phyloP scores from a whole-genome alignment of 805 yeast species.

The Vanderwaltozyma tropicalis region DNA sequence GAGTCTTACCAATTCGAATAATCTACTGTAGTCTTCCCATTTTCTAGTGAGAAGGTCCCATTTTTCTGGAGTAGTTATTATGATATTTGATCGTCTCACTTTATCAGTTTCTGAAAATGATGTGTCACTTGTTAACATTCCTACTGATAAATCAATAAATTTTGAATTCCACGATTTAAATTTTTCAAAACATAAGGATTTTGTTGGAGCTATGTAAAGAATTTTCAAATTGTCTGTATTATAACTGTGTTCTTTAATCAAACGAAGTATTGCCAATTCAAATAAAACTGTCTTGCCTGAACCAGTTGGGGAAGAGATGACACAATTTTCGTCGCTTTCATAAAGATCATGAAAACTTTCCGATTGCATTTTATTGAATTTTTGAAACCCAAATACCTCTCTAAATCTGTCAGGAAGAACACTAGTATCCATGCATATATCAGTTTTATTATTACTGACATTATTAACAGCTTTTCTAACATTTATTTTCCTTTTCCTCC shows the following conservation, averaged over 20 bases:
- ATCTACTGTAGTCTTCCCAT: constrained; percentile 34
- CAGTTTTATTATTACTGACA: neutral
- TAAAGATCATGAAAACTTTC: constrained; percentile 33
- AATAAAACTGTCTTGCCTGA: constrained; percentile 49
- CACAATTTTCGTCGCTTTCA: constrained; percentile 31
- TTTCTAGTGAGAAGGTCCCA: constrained; percentile 49
- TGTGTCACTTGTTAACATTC: constrained; percentile 48
- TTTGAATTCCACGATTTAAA: constrained; percentile 36
- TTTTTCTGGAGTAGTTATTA: constrained; percentile 53
- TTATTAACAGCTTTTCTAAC: constrained; percentile 2
- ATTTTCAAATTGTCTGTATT: constrained; percentile 17
- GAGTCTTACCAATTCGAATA: constrained; percentile 36
- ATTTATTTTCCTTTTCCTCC: constrained; percentile 1
- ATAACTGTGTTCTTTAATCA: constrained; percentile 15
- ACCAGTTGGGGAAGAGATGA: constrained; percentile 48
- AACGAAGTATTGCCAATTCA: constrained; percentile 40
- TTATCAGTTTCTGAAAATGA: constrained; percentile 34
- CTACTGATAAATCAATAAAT: constrained; percentile 37
- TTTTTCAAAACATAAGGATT: constrained; percentile 45
- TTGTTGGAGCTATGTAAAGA: constrained; percentile 51
- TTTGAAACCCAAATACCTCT: constrained; percentile 10
- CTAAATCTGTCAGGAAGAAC: constrained; percentile 32
- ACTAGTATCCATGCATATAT: neutral
- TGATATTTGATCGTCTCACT: constrained; percentile 39
- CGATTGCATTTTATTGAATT: constrained; percentile 43